A percentile compares a stretch with the other conserved stretches of the same genome.
These are phyloP conservation scores for Stenogyne calaminthoides DNA, from an alignment of 305 asterid species.

Conservation along the genomic window DNA sequence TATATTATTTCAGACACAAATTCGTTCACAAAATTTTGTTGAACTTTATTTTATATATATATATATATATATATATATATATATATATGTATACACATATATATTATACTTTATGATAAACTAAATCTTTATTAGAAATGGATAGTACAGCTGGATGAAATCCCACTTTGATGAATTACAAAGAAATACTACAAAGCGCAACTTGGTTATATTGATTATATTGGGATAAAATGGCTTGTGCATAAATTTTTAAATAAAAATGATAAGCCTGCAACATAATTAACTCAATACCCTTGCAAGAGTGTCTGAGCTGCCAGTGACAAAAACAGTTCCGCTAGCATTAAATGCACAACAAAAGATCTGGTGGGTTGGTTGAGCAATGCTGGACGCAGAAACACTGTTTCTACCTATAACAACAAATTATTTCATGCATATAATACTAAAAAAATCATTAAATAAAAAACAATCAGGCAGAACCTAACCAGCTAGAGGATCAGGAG, in stretches of 20 bases:
- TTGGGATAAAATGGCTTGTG: not conserved
- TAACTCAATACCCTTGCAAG: constrained; percentile 74
- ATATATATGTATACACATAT: not conserved
- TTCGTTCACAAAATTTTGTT: not conserved
- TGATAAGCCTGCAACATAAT: constrained; percentile 16
- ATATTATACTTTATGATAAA: not conserved
- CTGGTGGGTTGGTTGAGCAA: constrained; percentile 68
- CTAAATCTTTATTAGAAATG: not conserved
- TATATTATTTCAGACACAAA: not conserved
- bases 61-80: no score
- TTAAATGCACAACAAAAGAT: constrained; percentile 95
- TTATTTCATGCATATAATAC: constrained; percentile 31
- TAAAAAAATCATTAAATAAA: constrained; percentile 20
- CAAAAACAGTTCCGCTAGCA: constrained; percentile 97
- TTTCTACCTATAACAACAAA: constrained; percentile 60
- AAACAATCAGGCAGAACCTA: constrained; percentile 32
- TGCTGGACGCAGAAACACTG: constrained; percentile 64
- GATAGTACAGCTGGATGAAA: not conserved
- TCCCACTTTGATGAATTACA: not conserved
- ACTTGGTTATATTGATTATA: constrained; percentile 2
- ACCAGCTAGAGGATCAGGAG: constrained; percentile 69
- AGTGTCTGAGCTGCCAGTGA: constrained; percentile 98
- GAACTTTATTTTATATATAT: not conserved
- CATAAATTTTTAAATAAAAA: constrained; percentile 24
- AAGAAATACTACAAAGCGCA: not conserved